These are phyloP conservation scores for Pythium sp. DNA, from an alignment of 352 stramenopile species.

Conservation along the genomic window DNA sequence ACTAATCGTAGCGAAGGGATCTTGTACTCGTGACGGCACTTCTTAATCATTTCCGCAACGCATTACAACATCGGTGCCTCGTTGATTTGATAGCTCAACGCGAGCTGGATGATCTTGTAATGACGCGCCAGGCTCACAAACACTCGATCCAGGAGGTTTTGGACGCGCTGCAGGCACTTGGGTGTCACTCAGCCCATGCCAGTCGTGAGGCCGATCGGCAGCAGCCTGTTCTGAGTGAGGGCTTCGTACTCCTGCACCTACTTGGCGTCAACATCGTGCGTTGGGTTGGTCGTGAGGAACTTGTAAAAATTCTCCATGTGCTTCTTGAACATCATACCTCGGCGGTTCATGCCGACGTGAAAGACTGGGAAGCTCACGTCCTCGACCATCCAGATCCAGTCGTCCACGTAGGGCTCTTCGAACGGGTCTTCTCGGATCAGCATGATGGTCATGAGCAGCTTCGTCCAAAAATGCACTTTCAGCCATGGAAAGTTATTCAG, in stretches of 20 bases:
- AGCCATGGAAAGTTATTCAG: neutral
- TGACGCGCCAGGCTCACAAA: neutral
- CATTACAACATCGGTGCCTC: no score
- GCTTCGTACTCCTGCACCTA: neutral
- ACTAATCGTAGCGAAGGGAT: no score
- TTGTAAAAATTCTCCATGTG: neutral
- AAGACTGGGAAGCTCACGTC: neutral
- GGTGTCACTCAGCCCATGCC: neutral
- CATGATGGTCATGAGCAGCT: neutral
- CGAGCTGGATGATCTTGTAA: neutral
- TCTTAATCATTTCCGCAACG: no score
- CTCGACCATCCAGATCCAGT: slow-evolving; percentile 4
- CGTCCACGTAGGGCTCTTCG: neutral
- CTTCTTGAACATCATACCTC: neutral
- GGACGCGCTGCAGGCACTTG: neutral
- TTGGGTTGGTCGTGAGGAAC: neutral
- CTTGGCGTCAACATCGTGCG: neutral
- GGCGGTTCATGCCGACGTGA: neutral
- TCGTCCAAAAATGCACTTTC: neutral
- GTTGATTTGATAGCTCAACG: neutral
- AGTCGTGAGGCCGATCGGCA: neutral
- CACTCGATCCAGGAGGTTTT: slow-evolving; percentile 1
- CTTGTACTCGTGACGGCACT: no score
- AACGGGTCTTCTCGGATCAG: neutral
- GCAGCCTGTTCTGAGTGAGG: neutral